Evolutionary conservation across 2,329 filamentous ascomycete species (phyloP), one percentile per base, ranked within the genome.

Genomic region (Venturia oleaginea): DNA sequence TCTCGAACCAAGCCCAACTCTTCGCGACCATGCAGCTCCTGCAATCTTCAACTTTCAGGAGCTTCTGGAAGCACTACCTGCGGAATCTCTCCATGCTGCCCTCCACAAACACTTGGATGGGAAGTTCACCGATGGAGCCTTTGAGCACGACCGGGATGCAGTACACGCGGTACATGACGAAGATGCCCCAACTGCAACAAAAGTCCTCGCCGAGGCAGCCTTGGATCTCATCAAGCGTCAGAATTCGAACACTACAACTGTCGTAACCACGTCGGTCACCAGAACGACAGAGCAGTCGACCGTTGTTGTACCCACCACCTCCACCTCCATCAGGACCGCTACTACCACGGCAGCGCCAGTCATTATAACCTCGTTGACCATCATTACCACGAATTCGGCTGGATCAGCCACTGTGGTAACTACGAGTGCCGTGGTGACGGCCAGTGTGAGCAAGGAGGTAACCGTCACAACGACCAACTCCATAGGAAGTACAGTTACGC

Each of bases 51-150:
- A 74, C 22, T 83, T 87, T 75, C 78, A 82, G 67, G 79, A 84
- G 65, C 73, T 86, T 64, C 75, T 87, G 63, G 78, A 81, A 66
- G 78, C 79, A 30, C 76, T 87, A 64, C 83, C 86, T 27, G 81
- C 81, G 64, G 79, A 84, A 60, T 81, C 83, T 51, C 77, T 92
- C 63, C 86, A 90, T 73, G 81, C 83, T 59, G 83, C 89, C 63
- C 79, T 92, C 38, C 86, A 89, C 73, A 78, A 81, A 67, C 81
- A 86, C 69, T 78, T 86, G 63, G 82, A 84, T 57, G 80, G 81
- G 59, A 83, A 84, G 71, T 90, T 86, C 75, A 82, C 85, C 72
- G 83, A 89, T 71, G 88, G 87, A 65, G 81, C 90, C 64, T 89
- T 86, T 73, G 80, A 83, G 67, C 84, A 85, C 67, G 87, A 89